phyloP scores from a whole-genome alignment of 306 rosid species.

The Datisca glomerata region DNA sequence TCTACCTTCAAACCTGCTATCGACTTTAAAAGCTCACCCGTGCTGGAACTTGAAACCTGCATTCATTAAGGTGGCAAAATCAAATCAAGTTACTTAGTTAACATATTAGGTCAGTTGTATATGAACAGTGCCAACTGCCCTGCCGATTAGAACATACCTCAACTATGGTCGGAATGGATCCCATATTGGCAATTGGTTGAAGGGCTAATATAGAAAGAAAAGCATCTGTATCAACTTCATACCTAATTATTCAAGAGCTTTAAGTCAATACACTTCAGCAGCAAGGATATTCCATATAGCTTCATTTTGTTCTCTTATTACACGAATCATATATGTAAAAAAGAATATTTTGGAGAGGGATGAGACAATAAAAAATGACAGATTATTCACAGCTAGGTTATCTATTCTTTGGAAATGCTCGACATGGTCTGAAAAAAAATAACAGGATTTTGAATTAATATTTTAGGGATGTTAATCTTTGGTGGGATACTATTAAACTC shows the following conservation, averaged over 20 bases:
- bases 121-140: constrained; percentile 8
- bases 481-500: no score
- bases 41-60: constrained; percentile 86
- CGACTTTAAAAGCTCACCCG: constrained; percentile 80
- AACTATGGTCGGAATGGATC: constrained; percentile 71
- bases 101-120: constrained; percentile 1
- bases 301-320: no score
- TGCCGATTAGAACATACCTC: constrained; percentile 45
- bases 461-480: no score
- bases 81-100: constrained; percentile 10
- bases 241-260: constrained; percentile 41
- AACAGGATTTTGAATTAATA: no score
- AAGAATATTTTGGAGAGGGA: no score
- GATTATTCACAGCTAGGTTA: no score
- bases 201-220: constrained; percentile 92
- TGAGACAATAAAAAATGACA: no score
- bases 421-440: no score
- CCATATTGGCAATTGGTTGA: constrained; percentile 82
- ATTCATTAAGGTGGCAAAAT: constrained; percentile 16
- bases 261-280: constrained; percentile 25
- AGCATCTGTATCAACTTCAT: constrained; percentile 97
- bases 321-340: no score
- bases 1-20: constrained; percentile 74
- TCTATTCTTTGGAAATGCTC: no score
- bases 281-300: no score